Base-by-base conservation (phyloP, 164 flowering plant genomes). In the Magnolia changhungtana region DNA sequence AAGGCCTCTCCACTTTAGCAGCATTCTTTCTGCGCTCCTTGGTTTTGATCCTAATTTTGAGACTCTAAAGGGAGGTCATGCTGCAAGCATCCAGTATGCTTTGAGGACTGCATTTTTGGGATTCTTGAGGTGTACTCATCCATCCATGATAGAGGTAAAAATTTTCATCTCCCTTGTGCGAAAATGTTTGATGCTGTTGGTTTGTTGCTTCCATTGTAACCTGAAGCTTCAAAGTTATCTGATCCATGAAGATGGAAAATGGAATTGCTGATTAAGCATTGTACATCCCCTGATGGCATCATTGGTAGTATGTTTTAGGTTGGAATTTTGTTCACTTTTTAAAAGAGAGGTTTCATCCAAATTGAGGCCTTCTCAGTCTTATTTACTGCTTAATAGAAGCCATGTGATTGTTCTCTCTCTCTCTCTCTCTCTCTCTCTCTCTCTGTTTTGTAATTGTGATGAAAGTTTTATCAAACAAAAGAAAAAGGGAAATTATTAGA, bases 81-180 rank as follows among this genome's bases (percentile, higher is more conserved):
- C 83, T 80, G 84, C 90, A 21, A 96, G 99, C 76, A 75, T 96
- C 69, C 94, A 88, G 76, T 93, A 92, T 82, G 92, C 97, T 31
- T 45, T 96, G 19, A 88, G 98, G 84, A 90, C 95, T 81, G 96
- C 99, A 37, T 87, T 92, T 69, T 81, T 96, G 84, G 98, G 99
- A 77, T 96, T 96, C 80, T 84, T 96, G 64, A 89, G 97, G 84
- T 89, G 90, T 76, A 86, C 90, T 20, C 77, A 89, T 84, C 92
- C 96, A 20, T 66, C 80, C 69, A 82, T 92, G 69, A 21, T 88
- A 8, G 97, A 94, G 99, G 99, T 96, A 88, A 37, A 37, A 37
- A 45, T 13, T 74, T 71, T 18, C 68, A 49, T 37, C 3, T 69
- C 18, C 55, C 58, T 49, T n/a, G 37, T 67, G 63, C 59, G 9